A percentile compares a stretch with the other conserved stretches of the same genome.
These are phyloP conservation scores for Leptodontidium sp. DNA, from an alignment of 2,329 filamentous ascomycete genomes.

Conservation along the genomic window DNA sequence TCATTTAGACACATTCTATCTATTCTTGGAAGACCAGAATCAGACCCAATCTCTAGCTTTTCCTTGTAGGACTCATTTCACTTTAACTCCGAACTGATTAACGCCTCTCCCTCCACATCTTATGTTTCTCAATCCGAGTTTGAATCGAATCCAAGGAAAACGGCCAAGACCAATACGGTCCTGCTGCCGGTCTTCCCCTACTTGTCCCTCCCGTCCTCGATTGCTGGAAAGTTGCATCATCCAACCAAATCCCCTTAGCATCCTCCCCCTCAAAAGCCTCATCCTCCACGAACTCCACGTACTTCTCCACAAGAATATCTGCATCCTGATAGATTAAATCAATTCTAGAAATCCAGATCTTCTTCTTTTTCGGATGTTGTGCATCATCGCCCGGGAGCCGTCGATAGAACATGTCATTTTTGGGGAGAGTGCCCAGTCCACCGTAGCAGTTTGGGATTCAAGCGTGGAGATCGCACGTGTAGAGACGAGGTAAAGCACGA, in stretches of 20 bases:
- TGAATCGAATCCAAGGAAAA: conserved; percentile 12
- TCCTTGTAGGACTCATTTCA: not conserved
- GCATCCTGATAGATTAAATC: conserved; percentile 27
- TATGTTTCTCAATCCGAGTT: not conserved
- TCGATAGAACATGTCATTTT: conserved; percentile 28
- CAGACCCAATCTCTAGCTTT: not conserved
- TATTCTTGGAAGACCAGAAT: not conserved
- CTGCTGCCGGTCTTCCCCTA: not conserved
- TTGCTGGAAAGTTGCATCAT: conserved; percentile 5
- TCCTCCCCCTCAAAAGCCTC: conserved; percentile 25
- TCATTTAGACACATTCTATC: no score
- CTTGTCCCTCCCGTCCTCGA: not conserved
- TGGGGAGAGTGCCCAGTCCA: conserved; percentile 18
- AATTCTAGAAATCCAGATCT: conserved; percentile 26
- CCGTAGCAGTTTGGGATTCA: conserved; percentile 28
- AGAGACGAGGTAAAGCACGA: conserved; percentile 18
- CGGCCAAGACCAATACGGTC: conserved; percentile 15
- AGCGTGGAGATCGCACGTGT: conserved; percentile 32
- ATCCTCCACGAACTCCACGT: not conserved
- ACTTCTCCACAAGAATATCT: conserved; percentile 1
- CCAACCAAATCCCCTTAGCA: conserved; percentile 28
- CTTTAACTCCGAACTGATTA: not conserved
- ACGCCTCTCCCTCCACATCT: not conserved
- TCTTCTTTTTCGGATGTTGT: not conserved
- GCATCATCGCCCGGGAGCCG: conserved; percentile 12